phyloP scores from a whole-genome alignment of 192 early-diverging fungal species.

The Physocladia obscura region DNA sequence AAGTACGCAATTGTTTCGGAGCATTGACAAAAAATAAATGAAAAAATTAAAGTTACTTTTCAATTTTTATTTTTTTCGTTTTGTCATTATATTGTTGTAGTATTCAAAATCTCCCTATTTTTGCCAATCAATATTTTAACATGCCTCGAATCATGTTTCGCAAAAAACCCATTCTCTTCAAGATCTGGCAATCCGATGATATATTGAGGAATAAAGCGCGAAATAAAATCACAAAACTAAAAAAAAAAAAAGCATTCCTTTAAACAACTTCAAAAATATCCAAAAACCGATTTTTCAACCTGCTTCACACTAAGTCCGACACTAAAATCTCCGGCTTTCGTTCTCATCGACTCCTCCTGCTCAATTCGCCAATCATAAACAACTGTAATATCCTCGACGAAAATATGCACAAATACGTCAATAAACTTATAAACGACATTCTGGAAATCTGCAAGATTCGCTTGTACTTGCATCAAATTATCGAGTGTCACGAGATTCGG shows the following conservation, averaged over 20 bases:
- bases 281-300: too few relatives aligned
- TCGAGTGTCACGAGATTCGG: slow-evolving; percentile 22
- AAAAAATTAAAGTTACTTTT: background rate
- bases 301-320: slow-evolving; percentile 72
- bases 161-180: background rate
- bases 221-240: slow-evolving; percentile 88
- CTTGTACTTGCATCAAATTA: slow-evolving; percentile 40
- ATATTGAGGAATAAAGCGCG: slow-evolving; percentile 87
- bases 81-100: background rate
- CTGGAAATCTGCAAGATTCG: background rate
- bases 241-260: too few relatives aligned
- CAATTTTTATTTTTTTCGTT: background rate
- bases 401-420: slow-evolving; percentile 75
- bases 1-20: slow-evolving; percentile 20
- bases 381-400: slow-evolving; percentile 55
- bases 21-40: background rate
- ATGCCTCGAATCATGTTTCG: too few relatives aligned
- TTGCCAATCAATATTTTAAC: too few relatives aligned
- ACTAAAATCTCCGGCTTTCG: background rate
- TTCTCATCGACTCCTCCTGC: slow-evolving; percentile 72
- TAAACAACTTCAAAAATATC: too few relatives aligned
- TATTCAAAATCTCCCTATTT: background rate
- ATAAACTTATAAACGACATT: slow-evolving; percentile 62
- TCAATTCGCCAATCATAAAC: slow-evolving; percentile 86
- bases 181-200: slow-evolving; percentile 21